Conservation (phyloP, 495 filamentous ascomycete species). For the Penicillium malachiteum region DNA sequence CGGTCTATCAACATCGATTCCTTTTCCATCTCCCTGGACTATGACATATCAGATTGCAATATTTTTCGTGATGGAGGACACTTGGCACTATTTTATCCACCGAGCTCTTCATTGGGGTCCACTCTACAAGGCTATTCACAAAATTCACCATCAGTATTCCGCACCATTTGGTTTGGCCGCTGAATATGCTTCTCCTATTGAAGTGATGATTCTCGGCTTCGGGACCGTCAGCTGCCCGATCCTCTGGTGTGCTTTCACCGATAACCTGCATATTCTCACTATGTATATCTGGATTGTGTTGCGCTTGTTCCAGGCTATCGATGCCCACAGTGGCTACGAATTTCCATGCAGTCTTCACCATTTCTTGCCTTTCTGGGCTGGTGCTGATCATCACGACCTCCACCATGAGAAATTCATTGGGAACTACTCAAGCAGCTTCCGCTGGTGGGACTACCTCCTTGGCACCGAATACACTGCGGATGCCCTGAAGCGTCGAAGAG, state of each 20-base stretch:
- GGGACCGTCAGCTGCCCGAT: constrained; percentile 86
- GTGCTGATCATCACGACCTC: constrained; percentile 91
- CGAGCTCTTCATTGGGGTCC: constrained; percentile 93
- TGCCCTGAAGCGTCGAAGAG: constrained; percentile 78
- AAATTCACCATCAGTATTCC: constrained; percentile 98
- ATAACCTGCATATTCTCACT: constrained; percentile 87
- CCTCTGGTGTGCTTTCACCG: constrained; percentile 80
- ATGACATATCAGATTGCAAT: constrained; percentile 90
- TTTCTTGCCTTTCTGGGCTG: constrained; percentile 97
- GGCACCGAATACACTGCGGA: constrained; percentile 92
- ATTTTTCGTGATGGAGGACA: constrained; percentile 94
- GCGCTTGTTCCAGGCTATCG: constrained; percentile 97
- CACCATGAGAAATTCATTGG: constrained; percentile 98
- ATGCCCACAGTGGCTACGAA: constrained; percentile 95
- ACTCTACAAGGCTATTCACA: constrained; percentile 93
- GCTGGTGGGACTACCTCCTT: constrained; percentile 95
- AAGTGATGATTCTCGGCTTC: constrained; percentile 93
- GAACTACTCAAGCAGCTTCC: constrained; percentile 96
- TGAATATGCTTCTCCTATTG: constrained; percentile 96
- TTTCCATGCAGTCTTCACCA: constrained; percentile 96
- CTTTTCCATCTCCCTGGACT: constrained; percentile 78
- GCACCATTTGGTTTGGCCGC: constrained; percentile 95
- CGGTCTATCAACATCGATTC: constrained; percentile 83
- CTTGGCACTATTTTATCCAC: constrained; percentile 98
- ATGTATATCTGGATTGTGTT: constrained; percentile 97